phyloP scores from a whole-genome alignment of 345 rosid genomes.

The Microthlaspi erraticum region DNA sequence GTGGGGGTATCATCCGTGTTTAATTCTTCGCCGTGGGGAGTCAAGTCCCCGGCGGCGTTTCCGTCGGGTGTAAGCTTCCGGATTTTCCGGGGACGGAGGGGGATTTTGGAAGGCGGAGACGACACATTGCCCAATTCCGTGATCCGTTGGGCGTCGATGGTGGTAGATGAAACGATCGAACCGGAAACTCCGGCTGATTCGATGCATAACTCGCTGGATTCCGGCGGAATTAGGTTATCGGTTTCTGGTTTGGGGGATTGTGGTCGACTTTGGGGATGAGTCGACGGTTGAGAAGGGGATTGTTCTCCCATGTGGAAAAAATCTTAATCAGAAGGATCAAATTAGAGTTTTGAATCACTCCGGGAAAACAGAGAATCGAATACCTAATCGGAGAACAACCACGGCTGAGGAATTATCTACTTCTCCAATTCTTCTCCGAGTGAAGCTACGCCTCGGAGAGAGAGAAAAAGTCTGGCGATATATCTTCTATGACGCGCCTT shows the following conservation, averaged over 20 bases:
- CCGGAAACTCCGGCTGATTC: slow-evolving; percentile 33
- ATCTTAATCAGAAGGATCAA: slow-evolving; percentile 31
- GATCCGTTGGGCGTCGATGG: slow-evolving; percentile 34
- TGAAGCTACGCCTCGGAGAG: background rate
- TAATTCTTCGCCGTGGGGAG: slow-evolving; percentile 10
- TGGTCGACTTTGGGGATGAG: slow-evolving; percentile 44
- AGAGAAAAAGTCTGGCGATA: background rate
- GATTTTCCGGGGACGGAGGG: slow-evolving; percentile 83
- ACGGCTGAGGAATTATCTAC: background rate
- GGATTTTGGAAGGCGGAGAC: slow-evolving; percentile 80
- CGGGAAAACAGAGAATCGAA: background rate
- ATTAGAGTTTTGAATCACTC: background rate
- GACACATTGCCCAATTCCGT: slow-evolving; percentile 44
- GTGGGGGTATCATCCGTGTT: slow-evolving; percentile 29
- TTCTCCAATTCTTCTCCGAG: slow-evolving; percentile 24
- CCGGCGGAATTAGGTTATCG: slow-evolving; percentile 39
- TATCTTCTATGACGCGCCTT: slow-evolving; percentile 10
- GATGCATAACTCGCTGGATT: slow-evolving; percentile 27
- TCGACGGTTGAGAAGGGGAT: slow-evolving; percentile 53
- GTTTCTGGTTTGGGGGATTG: slow-evolving; percentile 44
- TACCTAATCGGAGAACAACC: slow-evolving; percentile 2
- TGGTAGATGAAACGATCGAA: slow-evolving; percentile 31
- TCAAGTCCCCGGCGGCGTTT: slow-evolving; percentile 17
- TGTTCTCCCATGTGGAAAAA: slow-evolving; percentile 70
- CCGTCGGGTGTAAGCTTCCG: slow-evolving; percentile 70